A percentile compares a stretch with the other conserved stretches of the same genome.
These are phyloP conservation scores for Phlegmacium glaucopus DNA, from an alignment of 768 basidiomycete species.

Conservation along the genomic window DNA sequence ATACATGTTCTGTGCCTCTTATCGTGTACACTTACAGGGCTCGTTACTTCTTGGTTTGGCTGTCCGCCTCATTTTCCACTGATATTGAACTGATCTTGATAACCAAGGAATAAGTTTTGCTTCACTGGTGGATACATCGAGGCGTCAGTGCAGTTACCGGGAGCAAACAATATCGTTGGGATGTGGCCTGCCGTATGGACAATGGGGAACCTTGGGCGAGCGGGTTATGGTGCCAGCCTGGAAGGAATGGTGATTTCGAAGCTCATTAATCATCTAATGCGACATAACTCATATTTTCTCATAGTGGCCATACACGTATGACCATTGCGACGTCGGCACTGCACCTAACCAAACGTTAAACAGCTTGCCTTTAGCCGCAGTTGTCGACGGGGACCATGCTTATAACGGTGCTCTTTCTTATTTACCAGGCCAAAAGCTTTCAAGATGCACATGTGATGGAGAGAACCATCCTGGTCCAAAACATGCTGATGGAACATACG, in stretches of 20 bases:
- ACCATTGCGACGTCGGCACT: conserved; percentile 93
- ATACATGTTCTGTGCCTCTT: neutral
- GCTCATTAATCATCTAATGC: neutral
- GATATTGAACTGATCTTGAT: conserved; percentile 44
- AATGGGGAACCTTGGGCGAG: conserved; percentile 80
- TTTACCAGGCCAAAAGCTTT: conserved; percentile 85
- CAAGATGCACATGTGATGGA: conserved; percentile 82
- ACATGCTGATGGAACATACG: conserved; percentile 71
- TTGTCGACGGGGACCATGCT: conserved; percentile 53
- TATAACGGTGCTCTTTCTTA: conserved; percentile 63
- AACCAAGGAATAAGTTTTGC: conserved; percentile 85
- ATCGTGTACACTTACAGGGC: neutral
- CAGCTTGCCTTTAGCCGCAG: conserved; percentile 58
- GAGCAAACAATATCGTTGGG: conserved; percentile 57
- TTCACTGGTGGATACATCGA: conserved; percentile 87
- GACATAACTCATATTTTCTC: neutral
- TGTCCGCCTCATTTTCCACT: neutral
- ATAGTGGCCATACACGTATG: conserved; percentile 82
- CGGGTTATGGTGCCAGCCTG: conserved; percentile 82
- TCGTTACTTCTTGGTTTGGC: neutral
- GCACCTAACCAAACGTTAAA: conserved; percentile 77
- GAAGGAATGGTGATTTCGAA: conserved; percentile 68
- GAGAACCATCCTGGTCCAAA: conserved; percentile 88
- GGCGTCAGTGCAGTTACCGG: conserved; percentile 63
- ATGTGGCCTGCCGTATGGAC: conserved; percentile 83